A percentile compares a stretch with the other conserved stretches of the same genome.
These are phyloP conservation scores for Parachaetomium inaequale DNA, from an alignment of 495 filamentous ascomycete species.

Conservation along the genomic window DNA sequence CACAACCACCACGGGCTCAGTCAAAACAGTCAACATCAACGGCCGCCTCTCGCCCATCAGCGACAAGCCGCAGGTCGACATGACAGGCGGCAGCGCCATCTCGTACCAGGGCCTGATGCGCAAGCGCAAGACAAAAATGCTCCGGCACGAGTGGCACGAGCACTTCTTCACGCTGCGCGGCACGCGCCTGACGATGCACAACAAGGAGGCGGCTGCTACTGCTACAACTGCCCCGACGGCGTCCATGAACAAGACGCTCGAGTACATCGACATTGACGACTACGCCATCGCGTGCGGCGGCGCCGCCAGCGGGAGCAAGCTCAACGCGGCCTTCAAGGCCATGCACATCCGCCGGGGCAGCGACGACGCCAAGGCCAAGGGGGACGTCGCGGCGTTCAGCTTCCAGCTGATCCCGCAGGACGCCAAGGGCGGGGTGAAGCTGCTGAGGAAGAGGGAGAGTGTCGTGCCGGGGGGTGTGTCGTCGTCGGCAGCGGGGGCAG, in stretches of 20 bases:
- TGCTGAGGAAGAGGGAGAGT: slow-evolving; percentile 44
- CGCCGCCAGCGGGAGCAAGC: slow-evolving; percentile 65
- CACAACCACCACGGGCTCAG: slow-evolving; percentile 1
- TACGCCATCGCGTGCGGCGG: slow-evolving; percentile 90
- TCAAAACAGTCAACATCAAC: slow-evolving; percentile 53
- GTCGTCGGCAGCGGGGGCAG: not conserved
- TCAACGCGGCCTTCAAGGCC: slow-evolving; percentile 84
- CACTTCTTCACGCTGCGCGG: slow-evolving; percentile 82
- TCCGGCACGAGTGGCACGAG: slow-evolving; percentile 92
- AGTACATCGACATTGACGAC: slow-evolving; percentile 90
- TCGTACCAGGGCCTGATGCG: slow-evolving; percentile 84
- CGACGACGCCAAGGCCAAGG: slow-evolving; percentile 40
- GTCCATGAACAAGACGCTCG: slow-evolving; percentile 55
- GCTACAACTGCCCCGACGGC: slow-evolving; percentile 34
- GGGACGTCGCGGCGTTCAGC: slow-evolving; percentile 64
- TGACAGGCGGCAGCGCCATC: slow-evolving; percentile 46
- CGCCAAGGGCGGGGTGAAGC: slow-evolving; percentile 45
- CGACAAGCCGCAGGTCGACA: slow-evolving; percentile 29
- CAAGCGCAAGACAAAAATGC: slow-evolving; percentile 84
- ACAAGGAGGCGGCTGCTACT: slow-evolving; percentile 51
- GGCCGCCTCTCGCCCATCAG: slow-evolving; percentile 29
- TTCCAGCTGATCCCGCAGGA: slow-evolving; percentile 86
- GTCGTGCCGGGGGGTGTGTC: slow-evolving; percentile 17
- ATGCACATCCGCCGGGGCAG: slow-evolving; percentile 62
- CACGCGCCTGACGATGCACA: slow-evolving; percentile 79